Percentiles rank a stretch among this genome's conserved stretches.
Conservation (phyloP, 2,329 filamentous ascomycete genomes). For the Claviceps capensis region DNA sequence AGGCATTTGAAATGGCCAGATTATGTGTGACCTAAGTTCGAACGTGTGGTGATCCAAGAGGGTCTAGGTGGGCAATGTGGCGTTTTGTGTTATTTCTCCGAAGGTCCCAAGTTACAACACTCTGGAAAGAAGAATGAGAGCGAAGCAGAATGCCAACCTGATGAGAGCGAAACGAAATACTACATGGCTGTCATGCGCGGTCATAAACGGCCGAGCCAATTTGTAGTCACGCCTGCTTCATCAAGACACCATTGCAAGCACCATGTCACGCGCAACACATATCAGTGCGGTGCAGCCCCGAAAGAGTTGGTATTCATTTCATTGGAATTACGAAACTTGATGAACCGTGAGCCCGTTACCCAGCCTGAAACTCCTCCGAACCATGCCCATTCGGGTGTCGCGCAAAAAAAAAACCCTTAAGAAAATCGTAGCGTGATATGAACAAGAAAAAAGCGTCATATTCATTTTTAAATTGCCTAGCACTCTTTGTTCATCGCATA, state of each 20-base stretch:
- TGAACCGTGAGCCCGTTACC: constrained; percentile 18
- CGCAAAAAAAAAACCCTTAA: constrained; percentile 1
- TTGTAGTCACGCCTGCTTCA: neutral
- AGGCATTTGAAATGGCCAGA: too few species aligned
- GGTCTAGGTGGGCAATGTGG: too few species aligned
- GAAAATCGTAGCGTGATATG: neutral
- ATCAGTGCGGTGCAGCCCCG: neutral
- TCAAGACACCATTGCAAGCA: neutral
- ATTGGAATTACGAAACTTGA: constrained; percentile 20
- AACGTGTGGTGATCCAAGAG: too few species aligned
- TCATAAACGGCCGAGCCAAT: too few species aligned
- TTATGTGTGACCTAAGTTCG: too few species aligned
- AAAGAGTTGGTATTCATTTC: constrained; percentile 23
- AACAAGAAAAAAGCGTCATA: neutral
- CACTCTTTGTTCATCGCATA: neutral
- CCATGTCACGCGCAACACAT: neutral
- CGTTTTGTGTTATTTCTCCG: too few species aligned
- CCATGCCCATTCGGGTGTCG: constrained; percentile 13
- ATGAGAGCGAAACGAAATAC: too few species aligned
- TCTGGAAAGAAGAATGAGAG: too few species aligned
- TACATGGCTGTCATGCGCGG: too few species aligned
- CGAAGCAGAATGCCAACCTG: too few species aligned
- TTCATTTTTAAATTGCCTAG: neutral
- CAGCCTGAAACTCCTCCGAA: constrained; percentile 29
- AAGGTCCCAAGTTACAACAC: too few species aligned